Evolutionary conservation across 208 protist species (phyloP).

Genomic region (Entamoeba histolytica): DNA sequence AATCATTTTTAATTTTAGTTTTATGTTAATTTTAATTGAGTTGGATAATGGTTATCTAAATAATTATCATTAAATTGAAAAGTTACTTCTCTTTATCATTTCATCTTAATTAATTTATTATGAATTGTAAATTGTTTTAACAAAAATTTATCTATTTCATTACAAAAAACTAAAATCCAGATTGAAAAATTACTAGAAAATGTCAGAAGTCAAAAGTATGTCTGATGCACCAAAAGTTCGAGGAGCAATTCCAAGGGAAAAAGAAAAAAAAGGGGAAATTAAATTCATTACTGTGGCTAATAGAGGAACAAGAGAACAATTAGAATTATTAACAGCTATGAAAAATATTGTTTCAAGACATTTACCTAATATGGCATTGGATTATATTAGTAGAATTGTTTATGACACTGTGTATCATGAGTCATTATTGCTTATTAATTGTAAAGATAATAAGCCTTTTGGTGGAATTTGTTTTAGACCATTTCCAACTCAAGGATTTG

Average conservation of each 20-base stretch:
- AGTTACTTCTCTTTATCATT: too few species aligned
- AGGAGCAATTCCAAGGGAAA: background rate
- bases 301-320: background rate
- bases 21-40: too few species aligned
- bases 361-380: slow-evolving; percentile 4
- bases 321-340: background rate
- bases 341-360: background rate
- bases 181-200: too few species aligned
- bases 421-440: background rate
- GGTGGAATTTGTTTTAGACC: background rate
- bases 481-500: background rate
- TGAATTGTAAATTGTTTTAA: too few species aligned
- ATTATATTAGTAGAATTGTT: slow-evolving; percentile 1
- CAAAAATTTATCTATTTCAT: too few species aligned
- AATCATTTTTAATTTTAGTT: too few species aligned
- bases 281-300: background rate
- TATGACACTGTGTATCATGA: background rate
- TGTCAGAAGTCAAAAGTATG: background rate
- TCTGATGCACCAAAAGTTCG: background rate
- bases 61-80: too few species aligned
- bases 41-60: too few species aligned
- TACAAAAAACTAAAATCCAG: too few species aligned
- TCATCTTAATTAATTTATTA: too few species aligned
- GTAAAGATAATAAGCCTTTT: background rate
- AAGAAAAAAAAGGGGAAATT: background rate